phyloP scores from a whole-genome alignment of 768 basidiomycete genomes.

The Chiua virens region DNA sequence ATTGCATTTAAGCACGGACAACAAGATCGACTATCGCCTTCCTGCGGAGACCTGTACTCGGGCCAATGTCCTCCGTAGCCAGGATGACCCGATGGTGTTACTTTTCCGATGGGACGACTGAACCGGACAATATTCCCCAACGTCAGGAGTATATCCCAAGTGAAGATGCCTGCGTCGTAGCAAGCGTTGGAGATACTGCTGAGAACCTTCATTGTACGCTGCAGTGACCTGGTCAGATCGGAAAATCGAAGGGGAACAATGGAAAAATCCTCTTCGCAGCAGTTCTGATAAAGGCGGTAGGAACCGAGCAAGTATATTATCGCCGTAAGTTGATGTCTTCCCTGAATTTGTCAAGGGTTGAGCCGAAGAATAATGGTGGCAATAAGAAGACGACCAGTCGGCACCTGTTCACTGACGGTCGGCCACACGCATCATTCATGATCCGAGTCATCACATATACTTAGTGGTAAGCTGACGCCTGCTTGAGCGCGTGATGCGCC shows the following conservation, averaged over 20 bases:
- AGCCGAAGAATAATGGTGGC: no score
- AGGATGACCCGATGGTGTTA: conserved; percentile 51
- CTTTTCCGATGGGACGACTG: conserved; percentile 44
- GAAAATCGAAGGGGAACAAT: not conserved
- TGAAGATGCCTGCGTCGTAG: not conserved
- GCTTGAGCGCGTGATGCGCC: no score
- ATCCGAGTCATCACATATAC: not conserved
- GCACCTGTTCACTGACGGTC: no score
- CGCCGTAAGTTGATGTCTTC: not conserved
- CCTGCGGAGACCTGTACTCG: conserved; percentile 54
- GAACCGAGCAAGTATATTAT: not conserved
- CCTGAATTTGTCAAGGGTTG: no score
- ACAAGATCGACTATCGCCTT: conserved; percentile 65
- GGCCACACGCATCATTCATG: not conserved
- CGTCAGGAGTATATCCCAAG: conserved; percentile 14
- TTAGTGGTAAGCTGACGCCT: not conserved
- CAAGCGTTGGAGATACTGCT: conserved; percentile 7
- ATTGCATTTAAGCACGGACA: conserved; percentile 76
- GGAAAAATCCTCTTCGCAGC: no score
- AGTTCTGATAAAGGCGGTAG: not conserved
- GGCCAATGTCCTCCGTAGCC: conserved; percentile 68
- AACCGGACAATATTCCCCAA: conserved; percentile 11
- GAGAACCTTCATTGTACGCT: conserved; percentile 25
- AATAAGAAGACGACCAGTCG: no score
- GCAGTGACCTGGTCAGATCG: conserved; percentile 28